Percentiles rank a stretch among this genome's conserved stretches.
phyloP scores from a whole-genome alignment of 129 eudicot genomes.

The Artemisia argyi region DNA sequence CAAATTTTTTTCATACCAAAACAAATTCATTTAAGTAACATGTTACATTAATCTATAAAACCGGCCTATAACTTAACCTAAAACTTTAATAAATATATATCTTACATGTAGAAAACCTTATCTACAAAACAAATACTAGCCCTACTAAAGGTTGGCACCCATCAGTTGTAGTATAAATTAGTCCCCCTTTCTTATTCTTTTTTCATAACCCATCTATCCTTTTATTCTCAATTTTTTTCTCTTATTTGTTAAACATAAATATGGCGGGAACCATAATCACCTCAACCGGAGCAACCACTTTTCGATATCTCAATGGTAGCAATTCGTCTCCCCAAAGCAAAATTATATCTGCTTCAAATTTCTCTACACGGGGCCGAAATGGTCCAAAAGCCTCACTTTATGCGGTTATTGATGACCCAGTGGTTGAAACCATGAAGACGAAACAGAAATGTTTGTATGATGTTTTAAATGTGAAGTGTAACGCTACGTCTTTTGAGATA shows the following conservation, averaged over 20 bases:
- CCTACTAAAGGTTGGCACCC: conserved; percentile 31
- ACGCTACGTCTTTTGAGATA: conserved; percentile 67
- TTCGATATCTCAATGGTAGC: background rate
- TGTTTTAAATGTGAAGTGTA: conserved; percentile 50
- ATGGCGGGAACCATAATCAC: conserved; percentile 36
- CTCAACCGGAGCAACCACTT: conserved; percentile 21
- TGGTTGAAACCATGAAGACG: background rate
- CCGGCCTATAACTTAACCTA: too few relatives aligned
- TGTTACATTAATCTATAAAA: too few relatives aligned
- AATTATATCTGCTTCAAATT: background rate
- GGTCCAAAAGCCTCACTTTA: conserved; percentile 32
- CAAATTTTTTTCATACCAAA: too few relatives aligned
- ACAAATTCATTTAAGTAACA: too few relatives aligned
- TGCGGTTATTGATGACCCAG: conserved; percentile 43
- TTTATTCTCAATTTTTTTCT: conserved; percentile 5
- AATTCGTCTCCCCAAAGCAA: background rate
- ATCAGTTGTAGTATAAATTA: conserved; percentile 4
- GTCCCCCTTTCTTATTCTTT: background rate
- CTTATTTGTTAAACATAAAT: background rate
- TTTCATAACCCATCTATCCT: background rate
- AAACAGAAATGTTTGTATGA: conserved; percentile 49
- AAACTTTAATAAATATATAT: too few relatives aligned
- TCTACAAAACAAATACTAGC: background rate
- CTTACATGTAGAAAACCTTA: too few relatives aligned
- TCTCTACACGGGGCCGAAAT: background rate